Evolutionary conservation across 208 protist genomes (phyloP).

Genomic region (Angomonas deanei): DNA sequence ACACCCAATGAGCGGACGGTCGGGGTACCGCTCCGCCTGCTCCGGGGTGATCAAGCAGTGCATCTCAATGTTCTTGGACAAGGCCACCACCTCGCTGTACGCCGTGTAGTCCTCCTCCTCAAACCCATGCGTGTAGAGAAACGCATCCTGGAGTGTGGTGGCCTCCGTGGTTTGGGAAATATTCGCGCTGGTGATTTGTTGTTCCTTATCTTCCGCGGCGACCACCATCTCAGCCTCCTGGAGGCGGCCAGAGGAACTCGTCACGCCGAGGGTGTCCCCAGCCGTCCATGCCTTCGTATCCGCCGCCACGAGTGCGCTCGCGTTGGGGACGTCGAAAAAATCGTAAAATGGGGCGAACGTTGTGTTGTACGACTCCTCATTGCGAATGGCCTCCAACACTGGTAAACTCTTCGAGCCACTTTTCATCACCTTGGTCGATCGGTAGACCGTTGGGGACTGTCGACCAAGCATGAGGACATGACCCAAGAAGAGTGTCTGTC

Average conservation of each 20-base stretch:
- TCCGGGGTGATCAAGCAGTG: slow-evolving; percentile 19
- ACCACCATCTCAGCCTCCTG: background rate
- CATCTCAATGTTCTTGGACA: slow-evolving; percentile 33
- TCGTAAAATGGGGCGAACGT: background rate
- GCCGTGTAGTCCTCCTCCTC: slow-evolving; percentile 5
- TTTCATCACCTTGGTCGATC: slow-evolving; percentile 1
- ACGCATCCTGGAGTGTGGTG: background rate
- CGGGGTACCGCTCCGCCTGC: background rate
- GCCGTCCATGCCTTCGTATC: background rate
- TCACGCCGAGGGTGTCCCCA: background rate
- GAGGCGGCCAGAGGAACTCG: background rate
- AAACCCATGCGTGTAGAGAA: background rate
- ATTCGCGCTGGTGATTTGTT: background rate
- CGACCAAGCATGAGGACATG: background rate
- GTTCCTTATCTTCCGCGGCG: background rate
- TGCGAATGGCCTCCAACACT: background rate
- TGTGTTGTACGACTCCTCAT: slow-evolving; percentile 10
- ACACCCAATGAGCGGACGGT: background rate
- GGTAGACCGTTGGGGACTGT: slow-evolving; percentile 23
- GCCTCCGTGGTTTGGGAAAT: background rate
- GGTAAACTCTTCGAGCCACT: slow-evolving; percentile 9
- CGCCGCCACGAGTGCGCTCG: background rate
- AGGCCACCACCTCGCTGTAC: slow-evolving; percentile 14
- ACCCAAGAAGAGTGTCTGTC: slow-evolving; percentile 20
- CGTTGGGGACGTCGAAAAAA: background rate